Evolutionary conservation across 257 asterid genomes (phyloP).

Genomic region (Przewalskia tangutica): DNA sequence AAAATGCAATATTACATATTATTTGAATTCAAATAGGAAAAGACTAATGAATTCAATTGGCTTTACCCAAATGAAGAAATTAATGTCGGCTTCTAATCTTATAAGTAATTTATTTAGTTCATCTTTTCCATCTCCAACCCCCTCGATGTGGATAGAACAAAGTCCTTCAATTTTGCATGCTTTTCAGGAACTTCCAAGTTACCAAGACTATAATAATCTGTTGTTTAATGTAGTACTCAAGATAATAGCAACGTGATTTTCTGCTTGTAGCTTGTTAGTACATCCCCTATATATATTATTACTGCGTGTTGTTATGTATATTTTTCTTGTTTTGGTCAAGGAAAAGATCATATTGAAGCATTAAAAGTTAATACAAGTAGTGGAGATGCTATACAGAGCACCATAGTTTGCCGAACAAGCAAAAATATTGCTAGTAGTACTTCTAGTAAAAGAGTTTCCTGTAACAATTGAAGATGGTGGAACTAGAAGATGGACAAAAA

Average conservation of each 20-base stretch:
- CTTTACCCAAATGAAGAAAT: background rate
- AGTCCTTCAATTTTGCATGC: background rate
- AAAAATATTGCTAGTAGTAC: background rate
- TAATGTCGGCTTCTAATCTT: background rate
- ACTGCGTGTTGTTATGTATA: background rate
- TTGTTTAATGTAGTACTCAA: background rate
- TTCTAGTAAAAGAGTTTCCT: background rate
- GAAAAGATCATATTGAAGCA: background rate
- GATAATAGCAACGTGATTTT: slow-evolving; percentile 14
- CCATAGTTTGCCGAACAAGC: background rate
- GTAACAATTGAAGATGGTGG: background rate
- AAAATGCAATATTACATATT: background rate
- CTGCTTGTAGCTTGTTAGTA: background rate
- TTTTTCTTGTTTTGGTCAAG: background rate
- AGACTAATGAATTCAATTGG: background rate
- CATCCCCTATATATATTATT: background rate
- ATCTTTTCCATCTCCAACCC: background rate
- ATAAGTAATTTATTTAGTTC: background rate
- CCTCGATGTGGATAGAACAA: background rate
- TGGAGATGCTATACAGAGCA: background rate
- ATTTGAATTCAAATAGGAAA: background rate
- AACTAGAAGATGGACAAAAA: background rate
- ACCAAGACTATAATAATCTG: background rate
- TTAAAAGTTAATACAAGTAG: background rate
- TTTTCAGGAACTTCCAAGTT: background rate